These are phyloP conservation scores for Cercospora sesami DNA, from an alignment of 2,329 filamentous ascomycete species.

Conservation along the genomic window DNA sequence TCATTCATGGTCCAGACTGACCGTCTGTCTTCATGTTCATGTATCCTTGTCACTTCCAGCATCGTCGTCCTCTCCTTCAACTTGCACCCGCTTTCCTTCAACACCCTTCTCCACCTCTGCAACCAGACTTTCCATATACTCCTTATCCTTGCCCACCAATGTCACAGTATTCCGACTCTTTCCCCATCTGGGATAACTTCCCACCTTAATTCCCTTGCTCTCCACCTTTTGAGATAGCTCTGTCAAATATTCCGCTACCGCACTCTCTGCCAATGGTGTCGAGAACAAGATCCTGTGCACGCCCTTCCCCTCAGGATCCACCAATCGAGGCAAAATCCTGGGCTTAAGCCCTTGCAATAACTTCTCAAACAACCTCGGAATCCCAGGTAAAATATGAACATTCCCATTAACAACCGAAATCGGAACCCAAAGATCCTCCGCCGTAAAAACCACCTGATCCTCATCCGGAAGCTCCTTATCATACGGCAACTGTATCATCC, in stretches of 20 bases:
- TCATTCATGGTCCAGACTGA: background rate
- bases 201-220: conserved; percentile 81
- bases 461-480: conserved; percentile 62
- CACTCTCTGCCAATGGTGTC: conserved; percentile 84
- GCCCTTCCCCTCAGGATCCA: conserved; percentile 78
- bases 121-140: conserved; percentile 75
- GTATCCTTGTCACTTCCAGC: conserved; percentile 45
- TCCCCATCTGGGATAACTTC: conserved; percentile 91
- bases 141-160: conserved; percentile 73
- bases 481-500: conserved; percentile 86
- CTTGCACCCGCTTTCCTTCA: conserved; percentile 66
- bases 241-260: conserved; percentile 78
- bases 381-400: conserved; percentile 86
- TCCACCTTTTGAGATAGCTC: conserved; percentile 73
- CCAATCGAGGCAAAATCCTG: conserved; percentile 66
- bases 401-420: conserved; percentile 88
- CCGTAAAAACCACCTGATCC: conserved; percentile 75
- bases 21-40: conserved; percentile 8
- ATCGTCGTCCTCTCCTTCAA: conserved; percentile 63
- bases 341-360: conserved; percentile 77
- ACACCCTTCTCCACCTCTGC: conserved; percentile 75
- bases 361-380: conserved; percentile 78
- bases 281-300: conserved; percentile 77
- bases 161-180: conserved; percentile 88
- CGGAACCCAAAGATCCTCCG: conserved; percentile 86